phyloP scores from a whole-genome alignment of 1,139 yeast species.

The Hyphopichia khmerensis region DNA sequence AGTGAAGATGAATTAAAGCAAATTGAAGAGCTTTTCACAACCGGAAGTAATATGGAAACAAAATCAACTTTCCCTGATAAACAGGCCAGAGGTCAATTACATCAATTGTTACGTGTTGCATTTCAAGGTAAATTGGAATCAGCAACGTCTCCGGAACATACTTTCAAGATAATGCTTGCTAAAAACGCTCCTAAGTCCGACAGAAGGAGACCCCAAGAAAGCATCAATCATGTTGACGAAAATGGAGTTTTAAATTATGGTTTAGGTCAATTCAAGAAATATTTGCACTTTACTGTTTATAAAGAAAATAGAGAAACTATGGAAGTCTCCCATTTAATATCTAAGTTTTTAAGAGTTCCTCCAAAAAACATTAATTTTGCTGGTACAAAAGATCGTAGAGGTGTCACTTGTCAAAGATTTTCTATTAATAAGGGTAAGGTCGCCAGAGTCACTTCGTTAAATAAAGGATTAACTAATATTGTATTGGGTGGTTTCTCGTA shows the following conservation, averaged over 20 bases:
- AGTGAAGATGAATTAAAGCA: conserved; percentile 59
- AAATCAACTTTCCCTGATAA: conserved; percentile 62
- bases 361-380: conserved; percentile 74
- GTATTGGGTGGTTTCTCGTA: conserved; percentile 77
- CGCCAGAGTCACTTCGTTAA: conserved; percentile 76
- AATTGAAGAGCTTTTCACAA: conserved; percentile 54
- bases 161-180: conserved; percentile 57
- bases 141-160: conserved; percentile 66
- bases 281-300: conserved; percentile 75
- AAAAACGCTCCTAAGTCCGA: conserved; percentile 21
- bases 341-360: conserved; percentile 73
- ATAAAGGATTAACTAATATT: conserved; percentile 70
- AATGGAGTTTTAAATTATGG: conserved; percentile 52
- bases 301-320: conserved; percentile 96
- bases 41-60: conserved; percentile 63
- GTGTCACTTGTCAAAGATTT: conserved; percentile 86
- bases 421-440: conserved; percentile 70
- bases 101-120: conserved; percentile 70
- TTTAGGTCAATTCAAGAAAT: conserved; percentile 67
- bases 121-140: conserved; percentile 79
- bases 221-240: conserved; percentile 51
- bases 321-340: conserved; percentile 81
- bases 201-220: conserved; percentile 38
- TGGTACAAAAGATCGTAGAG: conserved; percentile 96
- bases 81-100: conserved; percentile 69